phyloP scores from a whole-genome alignment of 2,329 filamentous ascomycete genomes.

The Plenodomus biglobosus region DNA sequence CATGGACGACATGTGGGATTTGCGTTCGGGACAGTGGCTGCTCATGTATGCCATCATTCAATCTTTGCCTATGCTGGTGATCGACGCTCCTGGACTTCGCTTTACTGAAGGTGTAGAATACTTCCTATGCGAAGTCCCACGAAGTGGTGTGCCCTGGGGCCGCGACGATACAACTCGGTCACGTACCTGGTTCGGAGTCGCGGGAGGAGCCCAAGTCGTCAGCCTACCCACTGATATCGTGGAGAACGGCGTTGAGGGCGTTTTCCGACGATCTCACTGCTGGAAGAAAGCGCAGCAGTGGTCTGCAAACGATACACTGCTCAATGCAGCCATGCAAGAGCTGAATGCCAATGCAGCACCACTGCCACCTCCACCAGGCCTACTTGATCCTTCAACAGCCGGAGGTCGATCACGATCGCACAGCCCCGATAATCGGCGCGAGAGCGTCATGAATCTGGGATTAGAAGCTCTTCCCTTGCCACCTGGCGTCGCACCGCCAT shows the following conservation, averaged over 20 bases:
- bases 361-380: conserved; percentile 35
- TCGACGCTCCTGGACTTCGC: conserved; percentile 71
- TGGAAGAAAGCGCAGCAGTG: conserved; percentile 67
- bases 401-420: conserved; percentile 24
- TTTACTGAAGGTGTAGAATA: conserved; percentile 75
- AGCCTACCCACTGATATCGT: conserved; percentile 65
- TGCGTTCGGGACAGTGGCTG: conserved; percentile 76
- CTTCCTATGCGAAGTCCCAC: conserved; percentile 75
- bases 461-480: conserved; percentile 52
- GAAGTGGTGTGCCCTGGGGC: conserved; percentile 73
- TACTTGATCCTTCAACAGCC: conserved; percentile 27
- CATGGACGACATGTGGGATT: conserved; percentile 68
- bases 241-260: conserved; percentile 66
- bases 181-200: conserved; percentile 73
- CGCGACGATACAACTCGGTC: conserved; percentile 59
- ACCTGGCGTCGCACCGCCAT: conserved; percentile 45
- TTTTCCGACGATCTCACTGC: conserved; percentile 69
- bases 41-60: conserved; percentile 80
- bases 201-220: conserved; percentile 65
- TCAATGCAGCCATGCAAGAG: conserved; percentile 42
- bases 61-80: conserved; percentile 73
- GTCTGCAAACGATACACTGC: conserved; percentile 47
- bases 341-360: conserved; percentile 31
- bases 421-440: conserved; percentile 41
- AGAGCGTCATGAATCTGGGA: conserved; percentile 50